Evolutionary conservation across 768 basidiomycete species (phyloP).

Genomic region (Trametes maxima): DNA sequence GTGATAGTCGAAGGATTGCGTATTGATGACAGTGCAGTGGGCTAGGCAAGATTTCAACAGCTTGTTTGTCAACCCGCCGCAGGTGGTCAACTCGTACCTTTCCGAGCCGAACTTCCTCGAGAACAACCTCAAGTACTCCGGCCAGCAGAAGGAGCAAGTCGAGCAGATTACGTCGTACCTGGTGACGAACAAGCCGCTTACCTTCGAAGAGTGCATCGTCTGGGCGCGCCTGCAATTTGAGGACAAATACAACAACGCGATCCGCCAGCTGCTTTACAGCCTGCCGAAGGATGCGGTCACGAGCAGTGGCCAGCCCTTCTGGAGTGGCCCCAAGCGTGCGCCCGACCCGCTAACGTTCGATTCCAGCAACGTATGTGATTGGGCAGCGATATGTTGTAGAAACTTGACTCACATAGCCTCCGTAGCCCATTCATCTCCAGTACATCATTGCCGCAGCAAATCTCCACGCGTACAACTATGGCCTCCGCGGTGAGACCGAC

Average conservation of each 20-base stretch:
- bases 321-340: slow-evolving; percentile 98
- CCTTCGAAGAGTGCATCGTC: slow-evolving; percentile 95
- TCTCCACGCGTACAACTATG: slow-evolving; percentile 97
- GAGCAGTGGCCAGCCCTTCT: slow-evolving; percentile 93
- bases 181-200: slow-evolving; percentile 89
- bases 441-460: slow-evolving; percentile 95
- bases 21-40: slow-evolving; percentile 60
- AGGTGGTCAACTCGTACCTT: slow-evolving; percentile 94
- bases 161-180: slow-evolving; percentile 88
- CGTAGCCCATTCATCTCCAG: slow-evolving; percentile 78
- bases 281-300: slow-evolving; percentile 93
- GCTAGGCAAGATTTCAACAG: slow-evolving; percentile 90
- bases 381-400: neutral
- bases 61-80: slow-evolving; percentile 90
- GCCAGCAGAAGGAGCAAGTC: slow-evolving; percentile 88
- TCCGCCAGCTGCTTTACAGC: slow-evolving; percentile 90
- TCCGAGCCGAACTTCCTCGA: slow-evolving; percentile 96
- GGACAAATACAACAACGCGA: slow-evolving; percentile 89
- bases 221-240: slow-evolving; percentile 98
- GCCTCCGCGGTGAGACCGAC: slow-evolving; percentile 88
- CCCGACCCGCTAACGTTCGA: slow-evolving; percentile 90
- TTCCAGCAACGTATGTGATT: slow-evolving; percentile 75
- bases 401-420: slow-evolving; percentile 16
- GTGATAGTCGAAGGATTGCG: neutral
- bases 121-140: slow-evolving; percentile 85